phyloP scores from a whole-genome alignment of 257 asterid species.

The Solanum piurae region DNA sequence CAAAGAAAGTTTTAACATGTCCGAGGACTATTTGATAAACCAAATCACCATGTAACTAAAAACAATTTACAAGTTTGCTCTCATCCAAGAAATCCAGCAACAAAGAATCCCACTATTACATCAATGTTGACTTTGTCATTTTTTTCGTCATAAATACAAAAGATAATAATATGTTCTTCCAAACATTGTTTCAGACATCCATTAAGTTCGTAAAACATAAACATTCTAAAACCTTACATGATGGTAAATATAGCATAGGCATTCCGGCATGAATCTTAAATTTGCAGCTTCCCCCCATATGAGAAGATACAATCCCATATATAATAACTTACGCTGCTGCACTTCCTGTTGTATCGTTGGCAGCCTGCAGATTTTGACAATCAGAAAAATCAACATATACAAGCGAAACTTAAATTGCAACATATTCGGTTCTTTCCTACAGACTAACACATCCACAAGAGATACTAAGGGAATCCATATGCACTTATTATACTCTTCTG shows the following conservation, averaged over 20 bases:
- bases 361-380: constrained; percentile 43
- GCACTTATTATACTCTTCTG: background rate
- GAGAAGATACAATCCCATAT: constrained; percentile 89
- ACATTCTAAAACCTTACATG: constrained; percentile 50
- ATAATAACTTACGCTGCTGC: constrained; percentile 87
- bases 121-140: background rate
- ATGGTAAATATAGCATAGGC: constrained; percentile 95
- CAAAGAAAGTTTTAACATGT: background rate
- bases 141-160: background rate
- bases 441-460: background rate
- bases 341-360: constrained; percentile 99
- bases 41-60: background rate
- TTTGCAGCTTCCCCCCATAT: constrained; percentile 99
- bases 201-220: background rate
- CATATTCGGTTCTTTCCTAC: background rate
- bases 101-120: background rate
- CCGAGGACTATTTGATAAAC: background rate
- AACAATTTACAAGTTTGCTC: background rate
- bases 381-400: constrained; percentile 3
- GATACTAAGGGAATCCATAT: background rate
- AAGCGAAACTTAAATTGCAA: background rate
- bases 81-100: background rate
- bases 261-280: constrained; percentile 97
- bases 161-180: background rate
- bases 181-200: background rate